Conservation (phyloP, 192 early-diverging fungal species). For the Dimargaris cristalligena region DNA sequence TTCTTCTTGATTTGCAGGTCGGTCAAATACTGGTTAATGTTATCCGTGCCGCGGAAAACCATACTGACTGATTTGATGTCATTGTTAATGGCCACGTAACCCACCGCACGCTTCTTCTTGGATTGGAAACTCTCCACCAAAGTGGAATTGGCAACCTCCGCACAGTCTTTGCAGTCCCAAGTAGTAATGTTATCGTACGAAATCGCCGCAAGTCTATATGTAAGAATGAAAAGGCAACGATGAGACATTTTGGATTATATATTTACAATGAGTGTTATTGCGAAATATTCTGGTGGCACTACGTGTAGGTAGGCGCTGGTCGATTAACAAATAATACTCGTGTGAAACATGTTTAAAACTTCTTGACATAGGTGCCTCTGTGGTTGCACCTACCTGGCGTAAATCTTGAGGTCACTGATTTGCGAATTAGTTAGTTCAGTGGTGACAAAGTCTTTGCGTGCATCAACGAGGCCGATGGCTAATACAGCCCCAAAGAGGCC, state of each 20-base stretch:
- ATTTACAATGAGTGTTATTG: too few species aligned
- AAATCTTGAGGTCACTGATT: slow-evolving; percentile 3
- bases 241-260: not conserved
- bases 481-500: too few species aligned
- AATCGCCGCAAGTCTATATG: slow-evolving; percentile 1
- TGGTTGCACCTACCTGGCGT: slow-evolving; percentile 7
- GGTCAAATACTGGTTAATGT: slow-evolving; percentile 14
- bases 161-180: slow-evolving; percentile 3
- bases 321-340: not conserved
- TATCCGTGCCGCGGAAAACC: slow-evolving; percentile 25
- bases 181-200: slow-evolving; percentile 1
- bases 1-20: slow-evolving; percentile 17
- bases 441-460: not conserved
- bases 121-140: not conserved
- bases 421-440: not conserved
- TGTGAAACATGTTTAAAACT: not conserved
- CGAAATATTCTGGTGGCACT: not conserved
- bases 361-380: too few species aligned
- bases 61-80: slow-evolving; percentile 15
- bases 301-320: not conserved
- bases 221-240: not conserved
- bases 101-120: not conserved
- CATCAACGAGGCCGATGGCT: not conserved
- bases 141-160: not conserved
- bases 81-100: slow-evolving; percentile 8